Evolutionary conservation across 2,329 filamentous ascomycete species (phyloP), one percentile per base, ranked within the genome.

Genomic region (Pseudogymnoascus sp.): DNA sequence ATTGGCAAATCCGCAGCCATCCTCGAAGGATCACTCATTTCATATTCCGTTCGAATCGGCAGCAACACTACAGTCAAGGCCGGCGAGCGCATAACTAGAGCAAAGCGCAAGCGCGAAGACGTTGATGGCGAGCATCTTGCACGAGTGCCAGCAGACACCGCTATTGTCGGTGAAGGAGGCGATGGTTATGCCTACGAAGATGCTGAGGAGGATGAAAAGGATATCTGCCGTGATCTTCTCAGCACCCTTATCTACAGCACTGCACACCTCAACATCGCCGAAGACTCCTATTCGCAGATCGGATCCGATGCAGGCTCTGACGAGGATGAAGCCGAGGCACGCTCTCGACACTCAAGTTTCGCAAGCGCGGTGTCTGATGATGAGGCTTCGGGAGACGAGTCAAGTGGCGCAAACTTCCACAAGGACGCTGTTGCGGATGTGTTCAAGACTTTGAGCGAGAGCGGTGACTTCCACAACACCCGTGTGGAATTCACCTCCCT

Each of bases 401-500:
- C 71, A 73, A 65, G 73, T 60, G 78, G 81, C 21, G 81, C 83
- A 63, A 81, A 86, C 63, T 97, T 97, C 81, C 90, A 96, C 73
- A 82, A 88, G 65, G 93, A 97, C 71, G 93, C 93, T 25, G 90
- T 93, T 2, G 82, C 87, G 67, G 93, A 91, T 65, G 83, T 97
- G n/a, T 83, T 93, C 65, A 93, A 97, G 70, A 90, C 91, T 23
- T 81, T 97, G 43, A 88, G 89, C 60, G 88, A 87, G 21, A 83
- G 85, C 12, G 84, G 86, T 9, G 90, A 96, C 72, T 95, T 96
- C 66, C 93, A 96, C 70, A 81, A 81, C 2, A 84, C 85, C 59
- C 91, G 93, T 73, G 84, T 97, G 35, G 95, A 99, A 74, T 89
- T 99, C 66, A 96, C 93, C 79, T 90, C 91, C 55, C 81, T 97